These are phyloP conservation scores for Nemania sp. DNA, from an alignment of 2,329 filamentous ascomycete genomes.

Conservation along the genomic window DNA sequence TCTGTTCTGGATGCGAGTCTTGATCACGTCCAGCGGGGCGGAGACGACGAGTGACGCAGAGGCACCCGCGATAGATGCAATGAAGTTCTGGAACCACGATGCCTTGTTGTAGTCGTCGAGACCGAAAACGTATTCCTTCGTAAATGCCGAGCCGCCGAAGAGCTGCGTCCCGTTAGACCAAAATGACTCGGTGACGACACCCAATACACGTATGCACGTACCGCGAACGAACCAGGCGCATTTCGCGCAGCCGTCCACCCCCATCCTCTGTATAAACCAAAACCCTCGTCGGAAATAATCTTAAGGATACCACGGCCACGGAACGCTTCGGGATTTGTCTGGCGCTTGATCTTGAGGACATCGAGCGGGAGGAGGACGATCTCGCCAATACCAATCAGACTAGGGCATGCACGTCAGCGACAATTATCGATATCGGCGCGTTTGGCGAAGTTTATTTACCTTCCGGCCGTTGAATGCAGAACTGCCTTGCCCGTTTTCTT, in stretches of 20 bases:
- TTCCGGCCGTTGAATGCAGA: constrained; percentile 95
- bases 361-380: constrained; percentile 94
- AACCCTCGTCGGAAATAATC: constrained; percentile 92
- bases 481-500: constrained; percentile 98
- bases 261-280: constrained; percentile 93
- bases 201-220: constrained; percentile 52
- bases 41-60: constrained; percentile 94
- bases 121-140: constrained; percentile 93
- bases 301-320: constrained; percentile 86
- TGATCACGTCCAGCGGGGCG: constrained; percentile 96
- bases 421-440: background rate
- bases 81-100: constrained; percentile 93
- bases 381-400: constrained; percentile 95
- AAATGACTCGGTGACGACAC: background rate
- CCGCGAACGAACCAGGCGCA: constrained; percentile 93
- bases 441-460: constrained; percentile 50
- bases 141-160: constrained; percentile 95
- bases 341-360: constrained; percentile 98
- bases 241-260: constrained; percentile 98
- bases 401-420: constrained; percentile 53
- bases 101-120: constrained; percentile 95
- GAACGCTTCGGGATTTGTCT: constrained; percentile 99
- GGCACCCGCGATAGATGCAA: constrained; percentile 93
- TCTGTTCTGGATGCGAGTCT: constrained; percentile 96
- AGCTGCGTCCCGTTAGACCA: constrained; percentile 59